These are phyloP conservation scores for Zygnema circumcarinatum DNA, from an alignment of 139 green algal species.

Conservation along the genomic window DNA sequence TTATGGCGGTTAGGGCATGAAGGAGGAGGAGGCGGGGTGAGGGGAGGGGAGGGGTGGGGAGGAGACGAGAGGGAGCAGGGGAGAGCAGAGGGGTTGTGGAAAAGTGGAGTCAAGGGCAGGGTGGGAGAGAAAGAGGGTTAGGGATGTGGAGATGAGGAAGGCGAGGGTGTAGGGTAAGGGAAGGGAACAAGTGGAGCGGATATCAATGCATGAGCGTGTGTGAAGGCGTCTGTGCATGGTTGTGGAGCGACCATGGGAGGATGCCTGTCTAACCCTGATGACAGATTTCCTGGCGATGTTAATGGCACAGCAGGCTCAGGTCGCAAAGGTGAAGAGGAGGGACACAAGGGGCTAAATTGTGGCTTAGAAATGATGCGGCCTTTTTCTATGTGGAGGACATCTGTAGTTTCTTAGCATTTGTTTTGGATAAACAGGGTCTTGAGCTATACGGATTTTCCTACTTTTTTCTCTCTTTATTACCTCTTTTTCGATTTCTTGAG, in stretches of 20 bases:
- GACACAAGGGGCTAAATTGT: background rate
- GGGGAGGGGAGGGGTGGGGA: background rate
- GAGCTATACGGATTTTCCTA: too few relatives aligned
- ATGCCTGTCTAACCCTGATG: background rate
- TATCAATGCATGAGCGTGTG: background rate
- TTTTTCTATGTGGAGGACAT: background rate
- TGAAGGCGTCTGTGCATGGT: background rate
- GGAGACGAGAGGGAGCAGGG: background rate
- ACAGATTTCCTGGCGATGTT: background rate
- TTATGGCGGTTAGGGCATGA: background rate
- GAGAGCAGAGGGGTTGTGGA: background rate
- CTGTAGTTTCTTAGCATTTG: background rate
- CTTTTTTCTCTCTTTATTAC: too few relatives aligned
- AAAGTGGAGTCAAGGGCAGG: background rate
- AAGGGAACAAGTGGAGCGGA: background rate
- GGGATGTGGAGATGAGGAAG: background rate
- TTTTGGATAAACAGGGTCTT: too few relatives aligned
- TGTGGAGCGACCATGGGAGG: background rate
- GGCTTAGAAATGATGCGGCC: background rate
- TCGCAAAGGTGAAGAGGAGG: background rate
- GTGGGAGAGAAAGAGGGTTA: constrained; percentile 4
- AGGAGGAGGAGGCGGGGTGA: background rate
- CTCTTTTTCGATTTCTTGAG: too few relatives aligned
- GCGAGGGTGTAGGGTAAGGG: background rate
- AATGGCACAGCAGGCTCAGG: background rate